Conservation (phyloP, 331 rosid species). For the Acacia concinna region DNA sequence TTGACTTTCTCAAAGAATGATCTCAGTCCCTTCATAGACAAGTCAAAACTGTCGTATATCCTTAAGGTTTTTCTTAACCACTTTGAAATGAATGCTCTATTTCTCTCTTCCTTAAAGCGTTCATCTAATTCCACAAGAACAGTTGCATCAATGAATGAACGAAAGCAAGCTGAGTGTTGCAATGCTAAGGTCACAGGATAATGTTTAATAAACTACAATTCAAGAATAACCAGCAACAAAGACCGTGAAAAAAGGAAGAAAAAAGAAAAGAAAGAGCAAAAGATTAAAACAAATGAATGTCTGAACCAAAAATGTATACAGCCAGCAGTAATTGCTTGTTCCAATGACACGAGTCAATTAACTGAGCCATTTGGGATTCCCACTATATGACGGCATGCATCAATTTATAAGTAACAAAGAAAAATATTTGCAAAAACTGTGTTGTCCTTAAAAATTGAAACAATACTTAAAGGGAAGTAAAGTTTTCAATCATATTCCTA, state of each 20-base stretch:
- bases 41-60: constrained; percentile 59
- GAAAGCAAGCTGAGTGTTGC: constrained; percentile 4
- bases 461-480: background rate
- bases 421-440: constrained; percentile 7
- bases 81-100: constrained; percentile 73
- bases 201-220: constrained; percentile 11
- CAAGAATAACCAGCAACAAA: constrained; percentile 21
- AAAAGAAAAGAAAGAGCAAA: background rate
- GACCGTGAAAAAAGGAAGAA: background rate
- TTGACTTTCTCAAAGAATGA: constrained; percentile 64
- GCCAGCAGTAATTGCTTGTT: constrained; percentile 17
- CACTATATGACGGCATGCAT: background rate
- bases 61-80: constrained; percentile 80
- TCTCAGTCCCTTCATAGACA: constrained; percentile 59
- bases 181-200: constrained; percentile 9
- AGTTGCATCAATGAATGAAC: constrained; percentile 16
- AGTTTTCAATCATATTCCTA: background rate
- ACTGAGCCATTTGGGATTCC: background rate
- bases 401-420: background rate
- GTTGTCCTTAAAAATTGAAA: constrained; percentile 22
- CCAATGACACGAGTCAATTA: background rate
- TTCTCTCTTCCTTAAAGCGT: constrained; percentile 80
- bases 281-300: background rate
- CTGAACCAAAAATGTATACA: constrained; percentile 21
- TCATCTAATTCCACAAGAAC: constrained; percentile 68